Base-by-base conservation (phyloP, 2,329 filamentous ascomycete species). In the Ophidiomyces ophidiicola region DNA sequence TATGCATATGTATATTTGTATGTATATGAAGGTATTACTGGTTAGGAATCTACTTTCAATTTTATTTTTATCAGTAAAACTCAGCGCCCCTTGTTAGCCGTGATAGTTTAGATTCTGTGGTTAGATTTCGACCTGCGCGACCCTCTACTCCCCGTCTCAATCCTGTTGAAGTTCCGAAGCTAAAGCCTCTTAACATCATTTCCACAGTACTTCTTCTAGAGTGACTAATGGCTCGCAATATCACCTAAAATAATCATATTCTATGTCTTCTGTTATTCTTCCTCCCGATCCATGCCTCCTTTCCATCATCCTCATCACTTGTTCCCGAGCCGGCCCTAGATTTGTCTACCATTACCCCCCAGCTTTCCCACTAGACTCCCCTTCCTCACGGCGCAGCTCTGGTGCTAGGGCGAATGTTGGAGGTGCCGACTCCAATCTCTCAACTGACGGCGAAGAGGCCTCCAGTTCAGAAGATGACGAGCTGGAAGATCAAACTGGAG, bases 331-430 rank as follows among this genome's bases (percentile, higher is more conserved):
- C 50, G 84, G 85, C 11, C 82, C 85, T 19, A 76, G 78, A 47
- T 80, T 90, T 51, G 80, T 90, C 51, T 93, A 87, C 59, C 83
- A 93, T 60, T 90, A 90, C 53, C 85, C 85, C n/a, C 71, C 78
- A 50, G 61, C 65, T 52, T 59, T 68, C 47, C 59, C 64, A 41
- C 54, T 54, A 24, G 52, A 52, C 41, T 58, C 53, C 44, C 21
- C 44, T 10, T 10, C 39, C 29, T 24, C 48, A 17, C 57, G 57
- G 18, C 57, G 57, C 46, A 48, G 50, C 23, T 56, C 58, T 31
- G 56, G 56, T 34, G 45, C 52, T 0, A 59, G 56, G 43, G 52
- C 45, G 46, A 45, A 49, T 38, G 6, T 25, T 17, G 24, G 32
- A 20, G 5, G 24, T 12, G 34, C 37, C n/a, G 62, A 64, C 31